Base-by-base conservation (phyloP, 176 grass and related monocot genomes). In the Avena insularis region DNA sequence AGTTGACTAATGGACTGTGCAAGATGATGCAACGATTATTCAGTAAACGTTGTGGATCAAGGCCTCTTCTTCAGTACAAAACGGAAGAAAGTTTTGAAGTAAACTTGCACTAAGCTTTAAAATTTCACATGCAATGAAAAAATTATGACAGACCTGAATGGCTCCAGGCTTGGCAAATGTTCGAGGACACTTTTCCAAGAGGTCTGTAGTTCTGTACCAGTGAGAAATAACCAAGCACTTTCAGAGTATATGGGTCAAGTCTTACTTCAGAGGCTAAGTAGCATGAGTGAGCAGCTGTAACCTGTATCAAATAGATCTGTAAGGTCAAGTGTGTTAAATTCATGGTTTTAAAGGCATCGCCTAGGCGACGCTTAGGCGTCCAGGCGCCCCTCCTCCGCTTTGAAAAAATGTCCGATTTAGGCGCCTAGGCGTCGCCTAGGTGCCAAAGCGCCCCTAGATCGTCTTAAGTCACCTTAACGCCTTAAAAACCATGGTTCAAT, bases 131-230 rank as follows among this genome's bases (percentile, higher is more conserved):
- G 13, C 36, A 77, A 81, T 69, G 1, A 6, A 6, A 65, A 25
- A 12, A 53, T 17, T 70, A n/a, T n/a, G 57, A 64, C 43, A 14
- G 19, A 95, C 93, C 93, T 95, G 91, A 61, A 98, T 95, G 47
- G 93, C 91, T 82, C 25, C 59, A 62, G 59, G n/a, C n/a, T 20
- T 70, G 91, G 73, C 87, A 20, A 70, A 70, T 19, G 4, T 87
- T 85, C 93, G 75, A 85, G 93, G 95, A 78, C 86, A 98, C 38
- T 40, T 75, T 93, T 95, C 86, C 86, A 87, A 92, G 71, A 91
- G 95, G 86, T 98, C 89, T 63, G 90, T 84, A 65, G 95, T 84
- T 98, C 91, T 63, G 90, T 84, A 65, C 95, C 93, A 59, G 93
- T 85, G 29, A 98, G 84, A 82, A 93, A 98, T 15, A 53, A 53